Conservation (phyloP, 2,329 filamentous ascomycete species). For the Clarireedia monteithiana region DNA sequence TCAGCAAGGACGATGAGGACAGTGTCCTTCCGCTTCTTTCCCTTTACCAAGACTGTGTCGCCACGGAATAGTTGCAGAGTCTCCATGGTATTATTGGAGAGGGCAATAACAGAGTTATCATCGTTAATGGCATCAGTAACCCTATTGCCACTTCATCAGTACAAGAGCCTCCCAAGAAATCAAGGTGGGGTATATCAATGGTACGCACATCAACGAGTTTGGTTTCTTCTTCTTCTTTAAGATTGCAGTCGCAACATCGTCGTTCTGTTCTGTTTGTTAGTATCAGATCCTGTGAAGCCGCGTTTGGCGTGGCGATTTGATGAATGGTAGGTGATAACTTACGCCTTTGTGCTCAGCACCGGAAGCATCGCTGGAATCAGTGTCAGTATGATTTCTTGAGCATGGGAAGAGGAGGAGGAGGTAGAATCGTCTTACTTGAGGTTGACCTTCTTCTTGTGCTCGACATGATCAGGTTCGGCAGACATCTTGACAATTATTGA, state of each 20-base stretch:
- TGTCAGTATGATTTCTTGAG: slow-evolving; percentile 32
- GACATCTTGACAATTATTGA: slow-evolving; percentile 55
- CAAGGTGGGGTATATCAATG: slow-evolving; percentile 9
- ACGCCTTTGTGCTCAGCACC: slow-evolving; percentile 82
- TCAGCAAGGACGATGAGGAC: slow-evolving; percentile 96
- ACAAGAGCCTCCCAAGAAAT: slow-evolving; percentile 14
- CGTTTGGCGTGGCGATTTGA: slow-evolving; percentile 21
- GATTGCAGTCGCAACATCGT: slow-evolving; percentile 91
- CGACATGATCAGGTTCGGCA: slow-evolving; percentile 52
- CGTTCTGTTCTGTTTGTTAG: slow-evolving; percentile 51
- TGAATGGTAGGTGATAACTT: slow-evolving; percentile 30
- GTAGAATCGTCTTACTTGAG: slow-evolving; percentile 52
- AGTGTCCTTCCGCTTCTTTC: slow-evolving; percentile 99
- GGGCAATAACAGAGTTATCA: slow-evolving; percentile 98
- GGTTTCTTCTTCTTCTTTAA: slow-evolving; percentile 99
- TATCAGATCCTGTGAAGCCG: slow-evolving; percentile 19
- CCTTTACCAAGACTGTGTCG: slow-evolving; percentile 95
- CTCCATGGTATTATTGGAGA: slow-evolving; percentile 99
- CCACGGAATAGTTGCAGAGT: slow-evolving; percentile 96
- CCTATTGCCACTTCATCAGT: slow-evolving; percentile 44
- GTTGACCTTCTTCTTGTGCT: slow-evolving; percentile 78
- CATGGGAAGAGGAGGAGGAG: neutral
- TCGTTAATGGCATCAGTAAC: slow-evolving; percentile 98
- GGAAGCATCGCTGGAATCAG: slow-evolving; percentile 65
- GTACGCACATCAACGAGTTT: slow-evolving; percentile 86